Evolutionary conservation across 768 basidiomycete species (phyloP), one percentile per base, ranked within the genome.

Genomic region (Lentinula raphanica): DNA sequence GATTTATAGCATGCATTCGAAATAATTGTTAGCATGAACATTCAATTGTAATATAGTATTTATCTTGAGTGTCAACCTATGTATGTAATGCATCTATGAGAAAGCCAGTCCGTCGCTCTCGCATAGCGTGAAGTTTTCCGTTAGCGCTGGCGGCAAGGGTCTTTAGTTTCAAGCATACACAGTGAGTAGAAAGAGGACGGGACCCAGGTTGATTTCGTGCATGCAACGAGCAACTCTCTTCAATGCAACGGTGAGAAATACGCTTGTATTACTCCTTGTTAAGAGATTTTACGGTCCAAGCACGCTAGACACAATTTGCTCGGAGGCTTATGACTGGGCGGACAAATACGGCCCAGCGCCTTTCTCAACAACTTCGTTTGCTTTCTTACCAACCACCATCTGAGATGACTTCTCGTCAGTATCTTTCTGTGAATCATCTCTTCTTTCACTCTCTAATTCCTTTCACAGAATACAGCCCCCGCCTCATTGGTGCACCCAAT

Each of bases 401-500:
- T 61, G 54, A 70, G 59, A 90, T 88, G 86, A 53, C 79, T 29
- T 75, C 78, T 64, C 78, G 86, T 85, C 59, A 58, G 83, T 79
- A 59, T 58, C 53, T 58, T 59, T 27, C 32, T 23, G n/a, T n/a
- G n/a, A n/a, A n/a, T n/a, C n/a, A n/a, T n/a, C n/a, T n/a, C n/a
- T 11, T 56, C n/a, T 12, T 59, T 50, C 57, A 60, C 35, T 63
- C 59, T 63, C 45, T 15, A 58, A 54, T 58, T 62, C 54, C 21
- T 65, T 51, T 38, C 56, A 15, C 69, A 90, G 90, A 81, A 63
- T 89, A 85, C 77, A 77, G 82, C 27, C 74, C 88, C 53, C 89
- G 92, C 70, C 79, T 88, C 77, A 80, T 94, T 71, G 91, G 88
- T 44, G 89, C 95, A 55, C 79, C 92, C 67, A 90, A 98, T 81